Evolutionary conservation across 2,329 filamentous ascomycete species (phyloP), one percentile per base, ranked within the genome.

Genomic region (Stagonosporopsis vannaccii): DNA sequence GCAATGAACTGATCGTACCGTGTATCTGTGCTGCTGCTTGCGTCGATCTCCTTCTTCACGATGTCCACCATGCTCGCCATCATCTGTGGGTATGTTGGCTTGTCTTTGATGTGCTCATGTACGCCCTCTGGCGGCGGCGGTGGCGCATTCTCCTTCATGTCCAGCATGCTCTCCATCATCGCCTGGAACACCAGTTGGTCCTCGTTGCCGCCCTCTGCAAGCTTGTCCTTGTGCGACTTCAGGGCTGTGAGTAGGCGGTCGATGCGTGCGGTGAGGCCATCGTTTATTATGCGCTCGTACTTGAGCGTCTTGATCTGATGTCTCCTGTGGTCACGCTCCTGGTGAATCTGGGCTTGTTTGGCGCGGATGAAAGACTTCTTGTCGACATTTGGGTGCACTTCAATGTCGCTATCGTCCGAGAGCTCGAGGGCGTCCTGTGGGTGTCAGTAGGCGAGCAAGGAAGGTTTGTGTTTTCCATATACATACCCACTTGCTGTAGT

Each of bases 351-450:
- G 68, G 88, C 90, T 81, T 98, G 95, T 80, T 99, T 99, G 63
- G 95, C 96, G 64, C 94, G 91, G 76, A 99, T 99, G 78, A 99
- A 99, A 59, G 94, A 98, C 47, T 90, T 87, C 78, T 99, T 99
- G 81, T 99, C 95, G 75, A 99, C 95, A 75, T 99, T 99, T 58
- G 95, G 95, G 78, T 99, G 95, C 47, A 98, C 95, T 80, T 99
- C 95, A 69, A 99, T 89, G 72, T 99, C 95, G 47, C 92, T 97
- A 79, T 99, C 95, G 78, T 99, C 95, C 72, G 92, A 97, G 74
- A 99, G 88, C 87, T 99, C 95, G 73, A 99, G 86, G 57, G 90
- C 89, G 75, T 98, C 90, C 88, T 91, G 58, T 25, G 30, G 28
- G 17, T 30, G 46, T 58, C 30, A 66, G 59, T 62, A 40, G 42